phyloP scores from a whole-genome alignment of 352 stramenopile species.

The Blastocystis sp. region DNA sequence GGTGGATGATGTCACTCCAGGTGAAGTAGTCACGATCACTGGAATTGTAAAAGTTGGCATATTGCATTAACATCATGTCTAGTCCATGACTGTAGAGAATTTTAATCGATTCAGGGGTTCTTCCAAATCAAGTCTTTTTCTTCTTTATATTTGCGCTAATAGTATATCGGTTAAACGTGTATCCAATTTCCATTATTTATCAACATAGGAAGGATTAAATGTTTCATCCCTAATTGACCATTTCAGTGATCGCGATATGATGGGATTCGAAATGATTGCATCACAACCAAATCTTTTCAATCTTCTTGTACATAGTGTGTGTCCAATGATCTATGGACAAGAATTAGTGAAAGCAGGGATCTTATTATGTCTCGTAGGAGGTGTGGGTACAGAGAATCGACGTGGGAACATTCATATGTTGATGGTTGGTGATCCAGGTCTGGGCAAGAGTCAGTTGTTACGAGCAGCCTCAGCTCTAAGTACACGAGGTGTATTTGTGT shows the following conservation, averaged over 20 bases:
- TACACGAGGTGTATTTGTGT: slow-evolving; percentile 87
- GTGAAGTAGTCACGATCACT: slow-evolving; percentile 84
- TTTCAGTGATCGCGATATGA: slow-evolving; percentile 82
- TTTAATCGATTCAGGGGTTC: background rate
- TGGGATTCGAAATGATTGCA: slow-evolving; percentile 81
- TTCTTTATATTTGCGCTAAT: slow-evolving; percentile 80
- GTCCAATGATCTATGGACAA: slow-evolving; percentile 90
- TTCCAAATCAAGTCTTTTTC: slow-evolving; percentile 71
- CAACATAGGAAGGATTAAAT: background rate
- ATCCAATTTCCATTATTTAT: background rate
- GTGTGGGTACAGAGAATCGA: slow-evolving; percentile 69
- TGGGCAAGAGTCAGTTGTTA: slow-evolving; percentile 84
- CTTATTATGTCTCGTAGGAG: slow-evolving; percentile 85
- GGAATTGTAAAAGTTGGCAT: slow-evolving; percentile 88
- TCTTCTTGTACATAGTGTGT: slow-evolving; percentile 82
- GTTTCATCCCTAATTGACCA: slow-evolving; percentile 48
- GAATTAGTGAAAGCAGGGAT: slow-evolving; percentile 91
- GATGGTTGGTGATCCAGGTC: slow-evolving; percentile 77
- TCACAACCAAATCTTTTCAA: slow-evolving; percentile 81
- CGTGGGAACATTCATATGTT: slow-evolving; percentile 84
- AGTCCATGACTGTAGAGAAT: slow-evolving; percentile 30
- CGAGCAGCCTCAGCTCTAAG: slow-evolving; percentile 69
- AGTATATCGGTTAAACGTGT: slow-evolving; percentile 69
- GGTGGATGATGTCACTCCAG: slow-evolving; percentile 86
- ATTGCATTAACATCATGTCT: slow-evolving; percentile 64